Evolutionary conservation across 768 basidiomycete species (phyloP), one percentile per base, ranked within the genome.

Genomic region (Trametes coccinea): DNA sequence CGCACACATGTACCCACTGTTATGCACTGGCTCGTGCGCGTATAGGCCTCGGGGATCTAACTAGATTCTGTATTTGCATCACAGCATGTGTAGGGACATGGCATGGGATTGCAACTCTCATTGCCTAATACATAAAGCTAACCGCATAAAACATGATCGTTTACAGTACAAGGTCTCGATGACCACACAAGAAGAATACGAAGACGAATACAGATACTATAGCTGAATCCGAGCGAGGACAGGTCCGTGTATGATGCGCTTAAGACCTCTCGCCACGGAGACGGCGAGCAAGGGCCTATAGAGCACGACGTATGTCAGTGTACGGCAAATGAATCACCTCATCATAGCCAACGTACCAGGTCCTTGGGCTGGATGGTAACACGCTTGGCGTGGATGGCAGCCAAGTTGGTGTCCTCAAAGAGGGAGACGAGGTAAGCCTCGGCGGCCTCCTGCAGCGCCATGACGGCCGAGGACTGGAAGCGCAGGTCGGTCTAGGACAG

Each of bases 381-480:
- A 78, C 89, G 86, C 81, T 92, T 92, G 29, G 90, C 90, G 75
- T 92, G 91, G 72, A 92, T 92, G 59, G 90, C 90, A 64, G 90
- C 90, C 75, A 92, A 82, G 76, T 90, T 90, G 67, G 89, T 90
- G 70, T 91, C 89, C 72, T 90, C 88, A 68, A 90, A 90, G 67
- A 91, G 75, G 17, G 87, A 89, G 65, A 90, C 87, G 50, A 90
- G 86, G 74, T 89, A 89, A 2, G 87, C 88, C 78, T 93, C 92
- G 22, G 89, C 86, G 13, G 91, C 92, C 78, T 93, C 91, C 74
- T 93, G 92, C 53, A 93, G 80, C 39, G 92, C 91, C 82, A 89
- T 88, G 65, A 93, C 88, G 62, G 90, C 91, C n/a, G 90, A 92
- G 6, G 91, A 92, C 82, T 93, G 90, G 88, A 94, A 93, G 63